A percentile compares a stretch with the other conserved stretches of the same genome.
Conservation (phyloP, 306 rosid genomes). For the Begonia masoniana region DNA sequence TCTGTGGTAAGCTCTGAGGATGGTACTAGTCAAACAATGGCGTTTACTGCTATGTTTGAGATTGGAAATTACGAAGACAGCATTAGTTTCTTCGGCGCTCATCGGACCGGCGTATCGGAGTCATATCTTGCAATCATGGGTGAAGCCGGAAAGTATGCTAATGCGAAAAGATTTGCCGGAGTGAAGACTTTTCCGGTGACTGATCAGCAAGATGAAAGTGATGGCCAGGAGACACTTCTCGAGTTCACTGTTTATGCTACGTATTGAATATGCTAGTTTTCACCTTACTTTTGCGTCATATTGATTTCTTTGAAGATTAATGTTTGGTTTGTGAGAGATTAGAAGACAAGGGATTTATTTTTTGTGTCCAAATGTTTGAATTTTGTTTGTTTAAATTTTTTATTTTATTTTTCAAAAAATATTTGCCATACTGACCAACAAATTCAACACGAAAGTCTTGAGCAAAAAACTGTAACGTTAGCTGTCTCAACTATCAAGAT, state of each 20-base stretch:
- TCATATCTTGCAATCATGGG: slow-evolving; percentile 78
- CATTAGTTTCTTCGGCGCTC: slow-evolving; percentile 69
- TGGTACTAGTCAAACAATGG: slow-evolving; percentile 67
- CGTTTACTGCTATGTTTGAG: slow-evolving; percentile 62
- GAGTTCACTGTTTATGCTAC: not conserved
- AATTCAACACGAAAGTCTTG: too few species aligned
- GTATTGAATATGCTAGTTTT: too few species aligned
- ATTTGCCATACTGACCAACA: too few species aligned
- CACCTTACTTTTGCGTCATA: too few species aligned
- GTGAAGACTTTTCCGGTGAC: slow-evolving; percentile 18
- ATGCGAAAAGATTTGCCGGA: slow-evolving; percentile 49
- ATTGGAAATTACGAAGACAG: slow-evolving; percentile 54
- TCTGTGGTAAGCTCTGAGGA: slow-evolving; percentile 70
- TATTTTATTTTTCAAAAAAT: too few species aligned
- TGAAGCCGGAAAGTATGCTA: slow-evolving; percentile 65
- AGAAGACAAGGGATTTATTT: too few species aligned
- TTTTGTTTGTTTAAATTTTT: too few species aligned
- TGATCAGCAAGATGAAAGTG: not conserved
- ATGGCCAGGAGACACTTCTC: not conserved
- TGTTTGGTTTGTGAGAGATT: too few species aligned
- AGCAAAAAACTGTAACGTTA: too few species aligned
- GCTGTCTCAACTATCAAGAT: too few species aligned
- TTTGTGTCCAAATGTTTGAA: too few species aligned
- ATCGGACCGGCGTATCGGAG: slow-evolving; percentile 42
- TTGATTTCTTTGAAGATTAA: too few species aligned